phyloP scores from a whole-genome alignment of 2,329 filamentous ascomycete genomes.

The Colletotrichum gloeosporioides region DNA sequence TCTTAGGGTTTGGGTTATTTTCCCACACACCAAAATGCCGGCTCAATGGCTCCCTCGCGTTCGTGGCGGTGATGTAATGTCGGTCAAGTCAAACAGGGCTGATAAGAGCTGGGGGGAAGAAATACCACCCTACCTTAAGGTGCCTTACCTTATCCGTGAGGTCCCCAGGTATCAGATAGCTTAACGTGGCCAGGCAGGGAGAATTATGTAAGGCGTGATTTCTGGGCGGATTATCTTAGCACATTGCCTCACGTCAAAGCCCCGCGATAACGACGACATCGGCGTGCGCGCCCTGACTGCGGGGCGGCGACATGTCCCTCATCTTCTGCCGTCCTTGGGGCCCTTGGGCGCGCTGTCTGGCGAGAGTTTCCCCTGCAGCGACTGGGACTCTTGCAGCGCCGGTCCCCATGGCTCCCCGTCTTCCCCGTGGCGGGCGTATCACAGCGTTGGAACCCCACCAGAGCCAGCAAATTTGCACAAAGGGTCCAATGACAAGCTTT shows the following conservation, averaged over 20 bases:
- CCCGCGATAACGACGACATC: conserved; percentile 21
- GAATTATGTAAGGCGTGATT: background rate
- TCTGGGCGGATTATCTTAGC: conserved; percentile 1
- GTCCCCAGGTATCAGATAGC: background rate
- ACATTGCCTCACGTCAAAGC: conserved; percentile 2
- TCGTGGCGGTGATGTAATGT: conserved; percentile 18
- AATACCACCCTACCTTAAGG: background rate
- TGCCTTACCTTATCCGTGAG: background rate
- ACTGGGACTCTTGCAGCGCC: background rate
- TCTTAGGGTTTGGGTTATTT: background rate
- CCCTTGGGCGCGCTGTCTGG: background rate
- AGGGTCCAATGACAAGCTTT: conserved; percentile 23
- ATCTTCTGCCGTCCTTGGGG: background rate
- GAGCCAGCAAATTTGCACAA: background rate
- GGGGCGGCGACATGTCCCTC: background rate
- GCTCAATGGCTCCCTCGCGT: background rate
- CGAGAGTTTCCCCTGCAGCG: conserved; percentile 10
- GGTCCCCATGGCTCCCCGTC: background rate
- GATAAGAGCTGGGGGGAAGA: background rate
- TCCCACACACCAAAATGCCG: background rate
- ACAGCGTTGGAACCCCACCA: background rate
- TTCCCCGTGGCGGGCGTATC: conserved; percentile 2
- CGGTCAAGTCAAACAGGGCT: conserved; percentile 3
- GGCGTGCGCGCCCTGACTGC: conserved; percentile 1
- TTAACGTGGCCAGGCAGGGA: background rate